Percentiles rank a stretch among this genome's conserved stretches.
Evolutionary conservation across 2,329 filamentous ascomycete genomes (phyloP).

Genomic region (Phialophora chinensis): DNA sequence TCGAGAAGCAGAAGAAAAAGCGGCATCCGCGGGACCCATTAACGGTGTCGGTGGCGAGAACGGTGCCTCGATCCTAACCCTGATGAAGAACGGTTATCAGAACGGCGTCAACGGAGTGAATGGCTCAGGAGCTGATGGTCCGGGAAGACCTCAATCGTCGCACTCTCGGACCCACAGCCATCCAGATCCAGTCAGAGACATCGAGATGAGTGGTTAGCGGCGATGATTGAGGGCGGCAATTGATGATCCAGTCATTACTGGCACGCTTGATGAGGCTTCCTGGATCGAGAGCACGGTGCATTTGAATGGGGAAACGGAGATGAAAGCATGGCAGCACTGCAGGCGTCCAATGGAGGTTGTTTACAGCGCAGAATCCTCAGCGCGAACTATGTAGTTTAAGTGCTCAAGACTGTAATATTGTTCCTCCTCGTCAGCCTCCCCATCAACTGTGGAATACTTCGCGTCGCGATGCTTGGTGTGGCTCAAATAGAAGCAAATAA

Average conservation of each 20-base stretch:
- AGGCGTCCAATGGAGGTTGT: not conserved
- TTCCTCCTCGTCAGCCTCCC: not conserved
- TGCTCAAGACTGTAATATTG: not conserved
- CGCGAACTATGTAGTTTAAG: not conserved
- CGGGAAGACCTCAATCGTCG: slow-evolving; percentile 25
- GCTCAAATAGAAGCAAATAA: not conserved
- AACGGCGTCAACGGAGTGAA: slow-evolving; percentile 33
- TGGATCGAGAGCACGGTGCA: not conserved
- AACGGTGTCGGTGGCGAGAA: slow-evolving; percentile 41
- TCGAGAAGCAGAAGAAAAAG: slow-evolving; percentile 47
- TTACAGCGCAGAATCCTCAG: not conserved
- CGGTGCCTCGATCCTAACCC: slow-evolving; percentile 30
- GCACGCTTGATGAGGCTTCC: not conserved
- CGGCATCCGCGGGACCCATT: slow-evolving; percentile 39
- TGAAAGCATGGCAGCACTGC: not conserved
- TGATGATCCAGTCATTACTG: not conserved
- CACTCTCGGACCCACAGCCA: slow-evolving; percentile 32
- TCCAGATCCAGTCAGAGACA: slow-evolving; percentile 34
- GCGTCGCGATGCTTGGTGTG: not conserved
- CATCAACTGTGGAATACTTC: not conserved
- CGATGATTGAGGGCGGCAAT: not conserved
- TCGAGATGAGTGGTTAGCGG: slow-evolving; percentile 34
- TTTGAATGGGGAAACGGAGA: not conserved
- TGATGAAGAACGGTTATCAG: slow-evolving; percentile 33
- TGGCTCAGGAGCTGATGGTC: slow-evolving; percentile 19